These are phyloP conservation scores for Colletotrichum sp. DNA, from an alignment of 2,329 filamentous ascomycete genomes.

Conservation along the genomic window DNA sequence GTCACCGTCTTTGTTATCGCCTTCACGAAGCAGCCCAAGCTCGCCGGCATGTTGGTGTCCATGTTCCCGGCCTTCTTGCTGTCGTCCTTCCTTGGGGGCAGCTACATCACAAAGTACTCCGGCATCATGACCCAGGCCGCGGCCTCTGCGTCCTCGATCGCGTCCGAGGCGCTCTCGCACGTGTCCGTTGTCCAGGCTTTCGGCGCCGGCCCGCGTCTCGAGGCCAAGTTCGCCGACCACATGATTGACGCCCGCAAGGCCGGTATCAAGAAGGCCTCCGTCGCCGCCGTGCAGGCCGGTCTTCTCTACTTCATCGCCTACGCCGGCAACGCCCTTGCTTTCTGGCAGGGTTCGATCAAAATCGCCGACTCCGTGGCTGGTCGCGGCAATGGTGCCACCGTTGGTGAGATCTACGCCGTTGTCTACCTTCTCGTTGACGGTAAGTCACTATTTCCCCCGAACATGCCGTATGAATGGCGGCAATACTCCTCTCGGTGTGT, in stretches of 20 bases:
- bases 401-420: constrained; percentile 58
- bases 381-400: constrained; percentile 38
- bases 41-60: constrained; percentile 69
- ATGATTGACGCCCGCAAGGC: constrained; percentile 50
- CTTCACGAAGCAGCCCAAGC: constrained; percentile 66
- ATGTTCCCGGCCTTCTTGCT: constrained; percentile 67
- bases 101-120: constrained; percentile 58
- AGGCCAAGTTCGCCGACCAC: constrained; percentile 53
- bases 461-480: not conserved
- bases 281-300: constrained; percentile 62
- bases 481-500: not conserved
- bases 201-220: constrained; percentile 62
- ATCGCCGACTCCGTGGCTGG: constrained; percentile 33
- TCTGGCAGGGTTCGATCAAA: constrained; percentile 65
- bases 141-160: constrained; percentile 65
- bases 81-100: constrained; percentile 60
- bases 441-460: constrained; percentile 11
- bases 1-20: constrained; percentile 70
- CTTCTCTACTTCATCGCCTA: constrained; percentile 71
- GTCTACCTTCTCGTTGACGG: constrained; percentile 60
- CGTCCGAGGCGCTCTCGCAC: constrained; percentile 65
- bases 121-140: constrained; percentile 56
- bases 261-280: constrained; percentile 61
- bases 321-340: constrained; percentile 67
- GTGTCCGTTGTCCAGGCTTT: constrained; percentile 69